Evolutionary conservation across 768 basidiomycete species (phyloP).

Genomic region (Termitomyces sp.): DNA sequence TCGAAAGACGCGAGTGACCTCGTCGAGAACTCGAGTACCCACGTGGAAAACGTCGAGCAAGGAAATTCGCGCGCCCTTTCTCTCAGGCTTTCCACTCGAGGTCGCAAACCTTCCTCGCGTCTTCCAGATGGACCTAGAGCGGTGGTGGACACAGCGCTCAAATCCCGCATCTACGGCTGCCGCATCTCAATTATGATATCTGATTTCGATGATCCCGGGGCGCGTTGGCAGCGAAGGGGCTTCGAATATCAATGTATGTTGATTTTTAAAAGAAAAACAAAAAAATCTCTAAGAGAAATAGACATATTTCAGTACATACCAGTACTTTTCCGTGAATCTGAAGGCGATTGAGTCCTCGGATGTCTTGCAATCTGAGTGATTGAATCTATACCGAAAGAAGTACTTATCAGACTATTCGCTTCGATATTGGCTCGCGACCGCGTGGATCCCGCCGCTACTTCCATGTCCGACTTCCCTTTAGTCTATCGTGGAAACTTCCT

Average conservation of each 20-base stretch:
- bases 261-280: not conserved
- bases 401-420: slow-evolving; percentile 2
- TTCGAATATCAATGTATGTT: not conserved
- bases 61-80: not conserved
- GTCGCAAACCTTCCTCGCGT: not conserved
- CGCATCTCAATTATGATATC: not conserved
- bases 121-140: slow-evolving; percentile 1
- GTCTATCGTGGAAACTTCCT: slow-evolving; percentile 12
- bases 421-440: slow-evolving; percentile 13
- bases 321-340: not conserved
- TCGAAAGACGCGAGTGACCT: too few species aligned
- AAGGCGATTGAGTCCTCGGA: not conserved
- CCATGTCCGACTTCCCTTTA: slow-evolving; percentile 9
- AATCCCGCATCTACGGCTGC: not conserved
- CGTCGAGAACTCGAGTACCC: too few species aligned
- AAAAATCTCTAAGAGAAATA: too few species aligned
- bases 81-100: not conserved
- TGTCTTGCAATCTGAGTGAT: not conserved
- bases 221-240: not conserved
- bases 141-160: not conserved
- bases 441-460: slow-evolving; percentile 19
- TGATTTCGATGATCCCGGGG: not conserved
- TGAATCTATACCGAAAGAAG: not conserved
- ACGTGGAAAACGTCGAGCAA: not conserved
- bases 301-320: not conserved